Percentiles rank a stretch among this genome's conserved stretches.
These are phyloP conservation scores for Termitomyces sp. DNA, from an alignment of 1,284 basidiomycete genomes.

Conservation along the genomic window DNA sequence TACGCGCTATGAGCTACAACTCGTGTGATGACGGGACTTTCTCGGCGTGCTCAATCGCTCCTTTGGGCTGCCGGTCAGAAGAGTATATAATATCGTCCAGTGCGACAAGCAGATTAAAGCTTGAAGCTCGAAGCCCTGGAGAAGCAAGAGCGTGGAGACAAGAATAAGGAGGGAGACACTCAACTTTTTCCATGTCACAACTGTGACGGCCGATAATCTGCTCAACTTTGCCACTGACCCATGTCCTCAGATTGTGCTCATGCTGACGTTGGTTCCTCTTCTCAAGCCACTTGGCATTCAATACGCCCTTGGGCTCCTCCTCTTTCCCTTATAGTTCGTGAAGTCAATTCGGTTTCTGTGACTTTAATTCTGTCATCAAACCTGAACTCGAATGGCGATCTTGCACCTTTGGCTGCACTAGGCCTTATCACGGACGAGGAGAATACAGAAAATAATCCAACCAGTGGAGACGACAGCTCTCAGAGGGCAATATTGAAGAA, in stretches of 20 bases:
- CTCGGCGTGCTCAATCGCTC: too few species aligned
- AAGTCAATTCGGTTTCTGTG: conserved; percentile 77
- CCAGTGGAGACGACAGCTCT: conserved; percentile 24
- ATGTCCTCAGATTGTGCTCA: conserved; percentile 16
- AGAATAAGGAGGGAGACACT: too few species aligned
- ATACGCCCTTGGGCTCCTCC: conserved; percentile 73
- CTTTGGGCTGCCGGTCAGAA: too few species aligned
- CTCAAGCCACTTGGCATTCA: conserved; percentile 50
- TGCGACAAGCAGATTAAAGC: too few species aligned
- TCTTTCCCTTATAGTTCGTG: conserved; percentile 61
- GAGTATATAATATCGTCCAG: too few species aligned
- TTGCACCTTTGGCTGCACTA: conserved; percentile 39
- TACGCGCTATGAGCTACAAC: too few species aligned
- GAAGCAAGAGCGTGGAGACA: too few species aligned
- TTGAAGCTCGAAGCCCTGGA: too few species aligned
- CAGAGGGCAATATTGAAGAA: conserved; percentile 22
- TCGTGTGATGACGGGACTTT: too few species aligned
- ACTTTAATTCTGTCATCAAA: conserved; percentile 69
- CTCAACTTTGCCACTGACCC: not conserved
- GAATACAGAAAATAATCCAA: conserved; percentile 36
- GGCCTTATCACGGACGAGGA: conserved; percentile 37
- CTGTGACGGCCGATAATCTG: not conserved
- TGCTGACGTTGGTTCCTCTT: conserved; percentile 1
- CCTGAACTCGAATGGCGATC: conserved; percentile 29
- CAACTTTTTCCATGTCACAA: not conserved